A percentile compares a stretch with the other conserved stretches of the same genome.
These are phyloP conservation scores for Geotrichum citri-aurantii DNA, from an alignment of 1,139 yeast species.

Conservation along the genomic window DNA sequence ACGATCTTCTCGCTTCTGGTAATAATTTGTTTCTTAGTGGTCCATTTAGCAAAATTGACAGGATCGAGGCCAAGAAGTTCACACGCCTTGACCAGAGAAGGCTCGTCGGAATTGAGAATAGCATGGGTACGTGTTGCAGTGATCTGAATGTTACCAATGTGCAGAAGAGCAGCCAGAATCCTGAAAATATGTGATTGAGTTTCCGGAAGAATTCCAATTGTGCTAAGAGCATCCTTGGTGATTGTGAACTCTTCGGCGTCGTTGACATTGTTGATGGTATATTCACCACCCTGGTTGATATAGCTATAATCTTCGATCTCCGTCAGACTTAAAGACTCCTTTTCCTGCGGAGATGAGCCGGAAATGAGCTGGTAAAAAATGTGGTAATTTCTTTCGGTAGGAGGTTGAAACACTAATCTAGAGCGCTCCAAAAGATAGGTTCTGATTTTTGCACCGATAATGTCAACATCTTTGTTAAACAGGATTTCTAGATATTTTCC, in stretches of 20 bases:
- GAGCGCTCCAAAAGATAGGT: slow-evolving; percentile 91
- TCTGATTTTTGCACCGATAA: slow-evolving; percentile 90
- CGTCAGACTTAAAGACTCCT: slow-evolving; percentile 50
- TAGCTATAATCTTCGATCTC: slow-evolving; percentile 66
- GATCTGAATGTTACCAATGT: slow-evolving; percentile 88
- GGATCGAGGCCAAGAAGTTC: slow-evolving; percentile 81
- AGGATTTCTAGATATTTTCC: slow-evolving; percentile 93
- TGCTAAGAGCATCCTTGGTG: slow-evolving; percentile 67
- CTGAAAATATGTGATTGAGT: slow-evolving; percentile 67
- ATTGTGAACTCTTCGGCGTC: slow-evolving; percentile 70
- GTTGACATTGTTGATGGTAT: slow-evolving; percentile 72
- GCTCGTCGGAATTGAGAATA: slow-evolving; percentile 76
- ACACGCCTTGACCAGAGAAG: slow-evolving; percentile 75
- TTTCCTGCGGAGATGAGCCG: slow-evolving; percentile 63
- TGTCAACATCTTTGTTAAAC: slow-evolving; percentile 66
- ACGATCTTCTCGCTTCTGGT: slow-evolving; percentile 92
- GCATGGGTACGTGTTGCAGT: slow-evolving; percentile 85
- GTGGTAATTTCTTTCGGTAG: slow-evolving; percentile 85
- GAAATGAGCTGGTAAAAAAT: slow-evolving; percentile 86
- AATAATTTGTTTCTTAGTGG: slow-evolving; percentile 82
- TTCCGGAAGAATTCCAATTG: slow-evolving; percentile 64
- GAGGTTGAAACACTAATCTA: slow-evolving; percentile 88
- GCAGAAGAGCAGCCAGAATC: slow-evolving; percentile 82
- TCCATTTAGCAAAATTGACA: slow-evolving; percentile 76
- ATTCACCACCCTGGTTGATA: slow-evolving; percentile 84